Conservation (phyloP, 129 eudicot genomes). For the Helianthus tuberosus region DNA sequence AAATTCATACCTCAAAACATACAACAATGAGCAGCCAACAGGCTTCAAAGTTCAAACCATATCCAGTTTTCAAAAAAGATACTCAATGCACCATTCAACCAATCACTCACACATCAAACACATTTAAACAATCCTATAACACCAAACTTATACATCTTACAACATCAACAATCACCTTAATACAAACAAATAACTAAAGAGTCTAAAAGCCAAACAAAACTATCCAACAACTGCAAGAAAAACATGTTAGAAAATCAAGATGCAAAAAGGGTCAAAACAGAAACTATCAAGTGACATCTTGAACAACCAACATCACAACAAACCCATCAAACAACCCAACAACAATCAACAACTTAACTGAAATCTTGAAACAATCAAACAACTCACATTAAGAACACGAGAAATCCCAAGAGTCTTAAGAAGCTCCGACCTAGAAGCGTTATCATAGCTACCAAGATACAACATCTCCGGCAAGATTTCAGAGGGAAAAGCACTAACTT, state of each 20-base stretch:
- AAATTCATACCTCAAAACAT: neutral
- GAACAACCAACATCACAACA: neutral
- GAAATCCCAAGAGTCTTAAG: slow-evolving; percentile 92
- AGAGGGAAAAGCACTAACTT: slow-evolving; percentile 82
- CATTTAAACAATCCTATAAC: neutral
- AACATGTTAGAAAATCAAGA: neutral
- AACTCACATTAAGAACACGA: slow-evolving; percentile 73
- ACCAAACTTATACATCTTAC: neutral
- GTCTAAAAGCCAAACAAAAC: neutral
- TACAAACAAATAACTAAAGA: neutral
- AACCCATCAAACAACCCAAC: neutral
- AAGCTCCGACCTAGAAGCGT: slow-evolving; percentile 92
- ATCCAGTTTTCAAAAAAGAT: neutral
- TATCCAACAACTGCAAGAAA: no score
- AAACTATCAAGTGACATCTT: neutral
- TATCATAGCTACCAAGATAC: slow-evolving; percentile 87
- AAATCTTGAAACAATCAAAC: neutral
- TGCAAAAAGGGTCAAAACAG: neutral
- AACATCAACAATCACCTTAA: neutral
- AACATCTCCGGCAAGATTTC: slow-evolving; percentile 84
- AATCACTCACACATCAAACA: neutral
- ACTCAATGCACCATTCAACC: neutral
- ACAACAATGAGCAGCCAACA: neutral
- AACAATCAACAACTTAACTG: slow-evolving; percentile 7
- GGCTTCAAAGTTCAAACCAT: neutral